phyloP scores from a whole-genome alignment of 2,329 filamentous ascomycete genomes.

The Tolypocladium paradoxum region DNA sequence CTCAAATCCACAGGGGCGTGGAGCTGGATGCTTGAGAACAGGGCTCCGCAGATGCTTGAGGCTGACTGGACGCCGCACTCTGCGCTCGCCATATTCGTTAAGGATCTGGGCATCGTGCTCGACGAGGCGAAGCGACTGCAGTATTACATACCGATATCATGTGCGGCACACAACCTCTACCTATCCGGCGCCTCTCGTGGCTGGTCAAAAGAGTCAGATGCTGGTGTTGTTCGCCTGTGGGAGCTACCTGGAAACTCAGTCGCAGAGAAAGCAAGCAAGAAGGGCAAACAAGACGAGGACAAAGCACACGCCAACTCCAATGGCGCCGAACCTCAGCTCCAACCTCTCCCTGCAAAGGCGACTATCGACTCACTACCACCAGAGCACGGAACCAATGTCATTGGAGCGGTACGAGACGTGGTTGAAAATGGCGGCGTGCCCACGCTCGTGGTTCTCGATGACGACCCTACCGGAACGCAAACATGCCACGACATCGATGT shows the following conservation, averaged over 20 bases:
- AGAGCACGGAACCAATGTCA: slow-evolving; percentile 11
- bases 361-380: slow-evolving; percentile 12
- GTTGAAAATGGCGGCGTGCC: slow-evolving; percentile 13
- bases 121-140: slow-evolving; percentile 19
- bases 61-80: slow-evolving; percentile 23
- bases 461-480: slow-evolving; percentile 49
- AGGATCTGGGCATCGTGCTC: slow-evolving; percentile 21
- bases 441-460: slow-evolving; percentile 34
- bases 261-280: slow-evolving; percentile 4
- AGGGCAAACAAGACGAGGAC: not conserved
- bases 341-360: slow-evolving; percentile 8
- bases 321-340: not conserved
- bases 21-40: slow-evolving; percentile 27
- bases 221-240: slow-evolving; percentile 26
- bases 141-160: slow-evolving; percentile 16
- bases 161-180: slow-evolving; percentile 19
- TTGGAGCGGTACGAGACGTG: slow-evolving; percentile 8
- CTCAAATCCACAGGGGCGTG: slow-evolving; percentile 27
- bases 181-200: slow-evolving; percentile 21
- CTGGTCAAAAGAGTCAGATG: slow-evolving; percentile 21
- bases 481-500: slow-evolving; percentile 47
- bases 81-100: slow-evolving; percentile 24
- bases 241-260: slow-evolving; percentile 16
- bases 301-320: not conserved
- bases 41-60: slow-evolving; percentile 22